Conservation (phyloP, 306 rosid genomes). For the Glycine latifolia region DNA sequence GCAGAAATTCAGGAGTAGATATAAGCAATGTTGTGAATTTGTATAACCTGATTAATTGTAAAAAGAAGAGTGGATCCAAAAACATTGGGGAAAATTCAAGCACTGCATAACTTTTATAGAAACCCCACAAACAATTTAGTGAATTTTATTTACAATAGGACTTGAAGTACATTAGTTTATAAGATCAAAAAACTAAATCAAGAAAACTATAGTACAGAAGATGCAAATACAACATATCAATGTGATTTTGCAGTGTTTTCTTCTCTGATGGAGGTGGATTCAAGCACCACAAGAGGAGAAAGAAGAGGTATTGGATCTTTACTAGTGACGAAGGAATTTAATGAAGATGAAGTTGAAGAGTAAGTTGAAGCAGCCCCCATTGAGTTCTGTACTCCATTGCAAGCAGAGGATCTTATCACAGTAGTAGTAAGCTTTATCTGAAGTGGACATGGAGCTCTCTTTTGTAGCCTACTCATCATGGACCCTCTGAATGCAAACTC, state of each 20-base stretch:
- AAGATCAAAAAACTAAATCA: background rate
- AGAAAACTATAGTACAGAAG: no score
- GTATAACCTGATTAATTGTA: background rate
- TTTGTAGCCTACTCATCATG: constrained; percentile 65
- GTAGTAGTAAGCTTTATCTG: constrained; percentile 53
- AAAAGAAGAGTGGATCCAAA: background rate
- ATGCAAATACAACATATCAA: constrained; percentile 9
- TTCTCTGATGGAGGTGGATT: constrained; percentile 52
- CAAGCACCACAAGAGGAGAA: constrained; percentile 71
- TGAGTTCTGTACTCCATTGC: constrained; percentile 38
- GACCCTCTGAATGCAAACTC: constrained; percentile 57
- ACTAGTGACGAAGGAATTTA: constrained; percentile 54
- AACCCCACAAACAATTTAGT: constrained; percentile 12
- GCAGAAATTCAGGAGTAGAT: background rate
- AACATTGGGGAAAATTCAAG: background rate
- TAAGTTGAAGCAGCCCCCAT: constrained; percentile 39
- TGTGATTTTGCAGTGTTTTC: constrained; percentile 56
- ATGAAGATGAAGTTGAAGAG: constrained; percentile 48
- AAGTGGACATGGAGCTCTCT: constrained; percentile 71
- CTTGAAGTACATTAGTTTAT: constrained; percentile 25
- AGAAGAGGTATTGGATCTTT: constrained; percentile 77
- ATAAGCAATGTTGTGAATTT: background rate
- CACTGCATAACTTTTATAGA: background rate
- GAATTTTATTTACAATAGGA: constrained; percentile 43
- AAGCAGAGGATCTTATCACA: constrained; percentile 38